Base-by-base conservation (phyloP, 805 yeast species). In the Candida namnaoensis region DNA sequence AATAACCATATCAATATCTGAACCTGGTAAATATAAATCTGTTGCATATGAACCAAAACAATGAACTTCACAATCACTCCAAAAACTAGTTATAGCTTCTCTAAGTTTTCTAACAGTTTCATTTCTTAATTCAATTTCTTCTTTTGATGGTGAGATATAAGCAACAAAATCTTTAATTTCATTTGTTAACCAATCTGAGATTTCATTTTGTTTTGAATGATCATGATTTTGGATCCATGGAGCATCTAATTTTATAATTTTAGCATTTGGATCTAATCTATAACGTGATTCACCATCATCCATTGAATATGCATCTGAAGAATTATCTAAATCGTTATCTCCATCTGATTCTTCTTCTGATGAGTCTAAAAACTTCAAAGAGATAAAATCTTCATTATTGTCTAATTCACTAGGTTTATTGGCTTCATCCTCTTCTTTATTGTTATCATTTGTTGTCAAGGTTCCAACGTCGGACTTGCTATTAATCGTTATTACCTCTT, bases 31-130 rank as follows among this genome's bases (percentile, higher is more conserved):
- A 56, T 88, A 91, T 46, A 91, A 65, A 56, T 90, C 96, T 0
- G 97, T 90, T 0, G 98, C 96, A 59, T 77, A 85, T 0, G 97
- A 90, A 0, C 99, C 99, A 66, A 93, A 91, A 7, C 90, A 95
- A 47, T 81, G 81, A 5, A 84, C 76, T 43, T 81, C 83, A 13
- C 91, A 79, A 46, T 78, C 84, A 1, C 80, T 79, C 96, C 97
- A 91, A 41, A 81, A 64, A 3, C 61, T 56, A 6, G 66, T 61
- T 4, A 76, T 72, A 1, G 76, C 70, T 7, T 60, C 56, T 47
- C 82, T 76, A 30, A 93, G 63, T 40, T 75, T 69, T 33, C 67
- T 60, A 26, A 91, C 82, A 3, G 86, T 80, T 5, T 60, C 60
- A 49, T 85, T 82, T 55, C 98, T 76, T 5, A 72, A 64, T 36